Percentiles rank a stretch among this genome's conserved stretches.
These are phyloP conservation scores for Dendryphion nanum DNA, from an alignment of 2,329 filamentous ascomycete species.

Conservation along the genomic window DNA sequence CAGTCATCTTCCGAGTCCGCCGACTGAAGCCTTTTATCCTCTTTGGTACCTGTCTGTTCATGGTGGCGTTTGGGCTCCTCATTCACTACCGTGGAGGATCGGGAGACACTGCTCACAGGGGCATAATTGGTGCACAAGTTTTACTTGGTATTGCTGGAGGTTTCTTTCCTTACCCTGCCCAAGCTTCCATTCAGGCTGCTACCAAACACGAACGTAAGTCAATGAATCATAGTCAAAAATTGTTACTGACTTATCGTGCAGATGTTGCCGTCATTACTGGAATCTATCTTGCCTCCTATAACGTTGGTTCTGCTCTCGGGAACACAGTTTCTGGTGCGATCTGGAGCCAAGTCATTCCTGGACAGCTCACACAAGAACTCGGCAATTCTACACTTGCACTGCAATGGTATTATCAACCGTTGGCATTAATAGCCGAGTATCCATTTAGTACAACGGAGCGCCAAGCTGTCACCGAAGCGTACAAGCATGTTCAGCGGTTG, in stretches of 20 bases:
- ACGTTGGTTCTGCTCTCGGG: conserved; percentile 61
- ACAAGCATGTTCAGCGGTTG: conserved; percentile 47
- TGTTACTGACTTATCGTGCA: not conserved
- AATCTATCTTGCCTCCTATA: conserved; percentile 62
- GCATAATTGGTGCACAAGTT: conserved; percentile 62
- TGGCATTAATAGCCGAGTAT: conserved; percentile 37
- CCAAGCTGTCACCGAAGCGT: conserved; percentile 45
- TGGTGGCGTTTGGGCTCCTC: conserved; percentile 64
- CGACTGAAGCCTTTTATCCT: conserved; percentile 62
- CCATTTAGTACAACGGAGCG: conserved; percentile 47
- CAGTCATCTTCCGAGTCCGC: conserved; percentile 57
- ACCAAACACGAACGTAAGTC: conserved; percentile 46
- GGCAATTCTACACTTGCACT: conserved; percentile 43
- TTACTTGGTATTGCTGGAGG: conserved; percentile 63
- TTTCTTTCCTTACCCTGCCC: conserved; percentile 57
- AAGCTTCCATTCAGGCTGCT: conserved; percentile 52
- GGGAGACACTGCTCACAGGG: conserved; percentile 46
- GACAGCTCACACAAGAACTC: conserved; percentile 40
- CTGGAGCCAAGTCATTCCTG: conserved; percentile 56
- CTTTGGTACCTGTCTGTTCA: conserved; percentile 58
- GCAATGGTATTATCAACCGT: conserved; percentile 43
- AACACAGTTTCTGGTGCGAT: conserved; percentile 61
- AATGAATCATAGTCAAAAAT: not conserved
- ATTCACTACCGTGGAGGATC: conserved; percentile 61
- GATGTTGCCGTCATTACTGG: conserved; percentile 64